Percentiles rank a stretch among this genome's conserved stretches.
Evolutionary conservation across 176 grass and related monocot genomes (phyloP).

Genomic region (Cymbopogon citratus): DNA sequence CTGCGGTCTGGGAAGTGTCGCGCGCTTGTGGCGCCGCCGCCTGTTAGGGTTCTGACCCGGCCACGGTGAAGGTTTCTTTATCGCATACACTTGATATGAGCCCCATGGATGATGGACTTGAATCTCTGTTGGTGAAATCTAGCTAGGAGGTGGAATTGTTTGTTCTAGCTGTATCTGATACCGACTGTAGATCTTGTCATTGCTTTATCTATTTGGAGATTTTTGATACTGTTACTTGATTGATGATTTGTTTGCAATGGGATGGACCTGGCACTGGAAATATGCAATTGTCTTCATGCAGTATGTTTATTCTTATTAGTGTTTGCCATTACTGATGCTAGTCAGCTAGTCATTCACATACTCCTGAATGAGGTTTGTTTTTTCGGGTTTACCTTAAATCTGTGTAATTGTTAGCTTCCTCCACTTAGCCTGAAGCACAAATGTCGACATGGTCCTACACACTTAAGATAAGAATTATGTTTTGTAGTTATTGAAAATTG

Average conservation of each 20-base stretch:
- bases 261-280: not conserved
- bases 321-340: not conserved
- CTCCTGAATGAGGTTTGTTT: not conserved
- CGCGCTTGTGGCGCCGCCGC: not conserved
- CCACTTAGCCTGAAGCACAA: not conserved
- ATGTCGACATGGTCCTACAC: not conserved
- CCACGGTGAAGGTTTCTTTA: conserved; percentile 41
- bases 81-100: conserved; percentile 55
- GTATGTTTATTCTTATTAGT: not conserved
- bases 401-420: not conserved
- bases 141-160: not conserved
- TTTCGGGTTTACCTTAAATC: not conserved
- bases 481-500: not conserved
- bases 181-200: not conserved
- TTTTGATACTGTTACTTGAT: not conserved
- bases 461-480: not conserved
- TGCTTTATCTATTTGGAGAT: not conserved
- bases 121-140: not conserved
- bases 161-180: not conserved
- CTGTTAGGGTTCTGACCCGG: not conserved
- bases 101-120: not conserved
- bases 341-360: not conserved
- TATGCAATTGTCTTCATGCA: not conserved
- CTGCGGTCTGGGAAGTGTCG: not conserved
- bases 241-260: not conserved